Evolutionary conservation across 257 asterid genomes (phyloP).

Genomic region (Haberlea rhodopensis): DNA sequence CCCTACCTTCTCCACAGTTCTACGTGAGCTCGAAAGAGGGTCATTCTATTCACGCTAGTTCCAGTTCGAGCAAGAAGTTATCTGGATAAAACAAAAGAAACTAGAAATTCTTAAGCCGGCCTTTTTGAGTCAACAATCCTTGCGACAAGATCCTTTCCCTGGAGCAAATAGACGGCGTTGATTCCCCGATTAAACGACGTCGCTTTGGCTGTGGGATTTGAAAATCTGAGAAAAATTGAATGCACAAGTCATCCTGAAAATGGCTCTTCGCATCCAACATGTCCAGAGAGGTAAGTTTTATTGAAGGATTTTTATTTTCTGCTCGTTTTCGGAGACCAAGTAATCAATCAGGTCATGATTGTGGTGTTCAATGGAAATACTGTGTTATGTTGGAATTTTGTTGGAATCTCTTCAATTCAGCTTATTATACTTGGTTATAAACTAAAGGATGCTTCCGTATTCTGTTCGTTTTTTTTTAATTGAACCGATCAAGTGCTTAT

Average conservation of each 20-base stretch:
- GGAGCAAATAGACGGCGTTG: too few relatives aligned
- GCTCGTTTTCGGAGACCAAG: conserved; percentile 18
- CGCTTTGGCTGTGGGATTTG: too few relatives aligned
- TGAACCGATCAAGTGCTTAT: neutral
- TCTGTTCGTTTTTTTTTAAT: too few relatives aligned
- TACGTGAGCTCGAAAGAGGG: too few relatives aligned
- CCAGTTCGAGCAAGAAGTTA: too few relatives aligned
- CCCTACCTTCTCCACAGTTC: too few relatives aligned
- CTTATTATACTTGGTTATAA: conserved; percentile 1
- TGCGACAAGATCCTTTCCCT: too few relatives aligned
- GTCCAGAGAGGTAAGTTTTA: conserved; percentile 33
- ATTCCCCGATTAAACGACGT: too few relatives aligned
- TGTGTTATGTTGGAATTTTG: neutral
- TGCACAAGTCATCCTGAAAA: conserved; percentile 10
- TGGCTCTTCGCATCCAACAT: conserved; percentile 45
- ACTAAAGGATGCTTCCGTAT: neutral
- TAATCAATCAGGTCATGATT: conserved; percentile 13
- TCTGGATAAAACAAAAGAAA: too few relatives aligned
- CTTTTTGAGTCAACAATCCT: too few relatives aligned
- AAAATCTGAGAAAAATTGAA: neutral
- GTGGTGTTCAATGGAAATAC: neutral
- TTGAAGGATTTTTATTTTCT: conserved; percentile 4
- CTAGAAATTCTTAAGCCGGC: too few relatives aligned
- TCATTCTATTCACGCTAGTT: too few relatives aligned
- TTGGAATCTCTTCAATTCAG: conserved; percentile 10